Conservation (phyloP, 495 filamentous ascomycete species). For the Penicillium angulare region DNA sequence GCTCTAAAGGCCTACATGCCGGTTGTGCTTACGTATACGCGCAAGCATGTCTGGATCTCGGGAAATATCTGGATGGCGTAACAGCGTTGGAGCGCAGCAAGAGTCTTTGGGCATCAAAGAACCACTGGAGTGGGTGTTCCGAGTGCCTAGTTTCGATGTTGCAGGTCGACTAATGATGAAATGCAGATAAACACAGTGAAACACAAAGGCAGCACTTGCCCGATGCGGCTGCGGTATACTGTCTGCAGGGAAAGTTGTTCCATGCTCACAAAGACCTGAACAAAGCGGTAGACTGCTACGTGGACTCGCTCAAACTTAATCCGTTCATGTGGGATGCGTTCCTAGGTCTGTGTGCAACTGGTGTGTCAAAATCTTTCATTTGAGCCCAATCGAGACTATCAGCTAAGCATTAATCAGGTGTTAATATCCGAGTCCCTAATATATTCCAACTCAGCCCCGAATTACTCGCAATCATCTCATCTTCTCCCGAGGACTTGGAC, state of each 20-base stretch:
- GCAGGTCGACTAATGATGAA: conserved; percentile 5
- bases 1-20: conserved; percentile 66
- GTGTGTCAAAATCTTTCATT: conserved; percentile 30
- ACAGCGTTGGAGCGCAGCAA: conserved; percentile 74
- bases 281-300: conserved; percentile 79
- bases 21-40: conserved; percentile 92
- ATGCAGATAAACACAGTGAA: conserved; percentile 66
- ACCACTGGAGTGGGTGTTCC: conserved; percentile 62
- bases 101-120: conserved; percentile 66
- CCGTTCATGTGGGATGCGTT: conserved; percentile 99
- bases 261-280: conserved; percentile 74
- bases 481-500: conserved; percentile 36
- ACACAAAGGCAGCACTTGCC: conserved; percentile 65
- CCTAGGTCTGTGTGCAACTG: conserved; percentile 68
- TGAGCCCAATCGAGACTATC: background rate
- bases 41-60: conserved; percentile 78
- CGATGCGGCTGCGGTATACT: conserved; percentile 77
- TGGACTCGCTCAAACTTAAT: conserved; percentile 83
- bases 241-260: conserved; percentile 84
- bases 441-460: conserved; percentile 80
- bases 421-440: conserved; percentile 71
- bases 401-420: conserved; percentile 55
- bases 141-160: background rate
- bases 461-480: conserved; percentile 51
- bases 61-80: conserved; percentile 75